A percentile compares a stretch with the other conserved stretches of the same genome.
phyloP scores from a whole-genome alignment of 169 alveolate genomes.

The Cyclospora cayetanensis region DNA sequence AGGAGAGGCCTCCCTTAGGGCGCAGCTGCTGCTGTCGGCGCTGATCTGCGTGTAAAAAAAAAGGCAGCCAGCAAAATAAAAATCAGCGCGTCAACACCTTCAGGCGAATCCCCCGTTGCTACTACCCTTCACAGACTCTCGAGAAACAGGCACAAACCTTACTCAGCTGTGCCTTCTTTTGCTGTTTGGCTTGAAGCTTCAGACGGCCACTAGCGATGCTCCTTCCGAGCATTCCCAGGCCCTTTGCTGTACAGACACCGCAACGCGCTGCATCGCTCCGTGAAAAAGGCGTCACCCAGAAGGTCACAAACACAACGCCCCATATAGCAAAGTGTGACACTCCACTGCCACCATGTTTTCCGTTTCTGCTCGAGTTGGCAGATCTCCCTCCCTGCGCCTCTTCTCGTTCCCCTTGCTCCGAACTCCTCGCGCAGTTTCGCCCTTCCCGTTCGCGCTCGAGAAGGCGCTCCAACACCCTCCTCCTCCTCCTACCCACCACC shows the following conservation, averaged over 20 bases:
- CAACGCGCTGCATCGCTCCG: neutral
- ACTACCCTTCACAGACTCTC: neutral
- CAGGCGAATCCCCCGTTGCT: neutral
- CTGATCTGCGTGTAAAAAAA: neutral
- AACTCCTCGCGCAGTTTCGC: too few species aligned
- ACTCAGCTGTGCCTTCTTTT: conserved; percentile 31
- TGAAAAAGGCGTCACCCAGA: neutral
- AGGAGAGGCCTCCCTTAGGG: neutral
- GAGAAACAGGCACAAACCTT: neutral
- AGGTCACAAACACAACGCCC: too few species aligned
- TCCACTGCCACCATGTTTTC: too few species aligned
- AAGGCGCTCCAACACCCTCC: too few species aligned
- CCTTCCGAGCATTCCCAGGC: conserved; percentile 46
- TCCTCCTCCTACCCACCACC: too few species aligned
- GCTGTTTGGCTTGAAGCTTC: conserved; percentile 43
- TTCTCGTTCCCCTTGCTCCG: too few species aligned
- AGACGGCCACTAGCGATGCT: conserved; percentile 56
- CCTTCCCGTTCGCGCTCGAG: too few species aligned
- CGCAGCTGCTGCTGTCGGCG: conserved; percentile 61
- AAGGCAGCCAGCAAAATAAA: neutral
- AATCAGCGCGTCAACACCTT: neutral
- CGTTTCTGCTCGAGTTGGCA: too few species aligned
- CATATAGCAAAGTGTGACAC: too few species aligned
- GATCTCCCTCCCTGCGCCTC: too few species aligned
- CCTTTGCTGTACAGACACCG: neutral